Conservation (phyloP, 148 eudicot species). For the Fagopyrum esculentum region DNA sequence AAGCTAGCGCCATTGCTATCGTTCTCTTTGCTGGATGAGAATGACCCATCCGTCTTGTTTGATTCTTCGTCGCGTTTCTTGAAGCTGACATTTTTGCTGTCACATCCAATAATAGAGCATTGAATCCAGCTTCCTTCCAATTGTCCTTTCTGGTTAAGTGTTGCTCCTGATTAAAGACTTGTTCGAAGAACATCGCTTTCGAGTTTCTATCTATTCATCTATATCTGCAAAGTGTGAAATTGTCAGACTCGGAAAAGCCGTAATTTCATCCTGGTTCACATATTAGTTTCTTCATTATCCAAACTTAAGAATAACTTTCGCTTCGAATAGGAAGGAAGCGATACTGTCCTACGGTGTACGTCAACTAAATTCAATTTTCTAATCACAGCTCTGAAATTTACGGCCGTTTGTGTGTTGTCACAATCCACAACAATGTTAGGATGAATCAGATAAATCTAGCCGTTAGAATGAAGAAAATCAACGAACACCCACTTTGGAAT, state of each 20-base stretch:
- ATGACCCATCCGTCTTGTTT: background rate
- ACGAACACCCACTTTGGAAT: too few species aligned
- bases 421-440: background rate
- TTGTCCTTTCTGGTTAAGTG: conserved; percentile 4
- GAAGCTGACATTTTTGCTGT: conserved; percentile 3
- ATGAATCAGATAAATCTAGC: background rate
- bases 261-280: background rate
- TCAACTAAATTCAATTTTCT: background rate
- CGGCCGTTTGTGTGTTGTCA: conserved; percentile 4
- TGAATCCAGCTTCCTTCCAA: conserved; percentile 1
- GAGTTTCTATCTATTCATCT: background rate
- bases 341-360: background rate
- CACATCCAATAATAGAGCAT: background rate
- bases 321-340: background rate
- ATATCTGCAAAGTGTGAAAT: background rate
- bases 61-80: background rate
- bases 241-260: background rate
- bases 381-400: too few species aligned
- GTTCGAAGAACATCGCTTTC: background rate
- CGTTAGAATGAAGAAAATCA: background rate
- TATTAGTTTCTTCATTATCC: background rate
- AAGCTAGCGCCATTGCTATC: background rate
- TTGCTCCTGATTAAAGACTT: background rate
- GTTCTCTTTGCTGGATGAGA: background rate
- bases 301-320: background rate